phyloP scores from a whole-genome alignment of 2,329 filamentous ascomycete species.

The Penicillium concentricum region DNA sequence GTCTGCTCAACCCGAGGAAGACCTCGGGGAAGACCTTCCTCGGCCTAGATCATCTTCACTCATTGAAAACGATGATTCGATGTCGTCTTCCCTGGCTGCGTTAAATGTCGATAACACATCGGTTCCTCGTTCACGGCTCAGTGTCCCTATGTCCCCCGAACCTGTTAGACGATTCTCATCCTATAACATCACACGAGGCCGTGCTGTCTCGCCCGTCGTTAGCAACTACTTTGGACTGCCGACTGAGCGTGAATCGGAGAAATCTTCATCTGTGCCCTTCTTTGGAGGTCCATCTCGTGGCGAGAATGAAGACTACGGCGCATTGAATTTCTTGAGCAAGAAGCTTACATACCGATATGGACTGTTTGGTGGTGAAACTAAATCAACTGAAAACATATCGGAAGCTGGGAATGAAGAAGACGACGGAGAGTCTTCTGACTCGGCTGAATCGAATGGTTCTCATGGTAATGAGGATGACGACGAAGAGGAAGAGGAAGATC shows the following conservation, averaged over 20 bases:
- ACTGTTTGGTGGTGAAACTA: slow-evolving; percentile 32
- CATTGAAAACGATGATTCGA: slow-evolving; percentile 23
- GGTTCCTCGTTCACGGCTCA: slow-evolving; percentile 24
- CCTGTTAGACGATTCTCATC: slow-evolving; percentile 29
- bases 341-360: slow-evolving; percentile 43
- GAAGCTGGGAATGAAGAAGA: slow-evolving; percentile 23
- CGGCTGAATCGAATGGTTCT: slow-evolving; percentile 38
- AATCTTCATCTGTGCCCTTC: slow-evolving; percentile 30
- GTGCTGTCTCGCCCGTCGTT: slow-evolving; percentile 44
- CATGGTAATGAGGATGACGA: slow-evolving; percentile 54
- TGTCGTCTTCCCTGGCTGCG: slow-evolving; percentile 22
- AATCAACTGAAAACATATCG: slow-evolving; percentile 23
- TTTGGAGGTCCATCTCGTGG: slow-evolving; percentile 23
- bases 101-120: slow-evolving; percentile 32
- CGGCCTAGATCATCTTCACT: slow-evolving; percentile 31
- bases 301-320: slow-evolving; percentile 49
- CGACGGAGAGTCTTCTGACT: slow-evolving; percentile 16
- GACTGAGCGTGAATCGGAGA: slow-evolving; percentile 32
- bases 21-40: slow-evolving; percentile 18
- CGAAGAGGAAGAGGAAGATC: slow-evolving; percentile 53
- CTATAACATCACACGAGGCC: slow-evolving; percentile 39
- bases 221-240: slow-evolving; percentile 48
- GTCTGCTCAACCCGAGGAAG: slow-evolving; percentile 25
- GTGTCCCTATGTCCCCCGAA: slow-evolving; percentile 20
- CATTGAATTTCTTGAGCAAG: slow-evolving; percentile 55